phyloP scores from a whole-genome alignment of 352 stramenopile genomes.

The Halophytophthora batemanensis region DNA sequence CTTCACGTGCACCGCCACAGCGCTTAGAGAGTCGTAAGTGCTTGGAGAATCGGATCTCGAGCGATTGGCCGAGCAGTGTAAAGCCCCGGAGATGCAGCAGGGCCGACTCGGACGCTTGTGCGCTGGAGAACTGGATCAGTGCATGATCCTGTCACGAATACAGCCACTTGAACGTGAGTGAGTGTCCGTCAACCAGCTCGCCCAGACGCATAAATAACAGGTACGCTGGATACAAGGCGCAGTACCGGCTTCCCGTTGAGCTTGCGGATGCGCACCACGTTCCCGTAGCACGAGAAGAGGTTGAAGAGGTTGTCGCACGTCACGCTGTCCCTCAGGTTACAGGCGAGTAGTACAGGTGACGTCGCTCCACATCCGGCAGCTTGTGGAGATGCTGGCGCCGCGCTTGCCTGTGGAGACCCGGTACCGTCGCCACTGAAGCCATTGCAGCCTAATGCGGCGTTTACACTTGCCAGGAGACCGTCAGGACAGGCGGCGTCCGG shows the following conservation, averaged over 20 bases:
- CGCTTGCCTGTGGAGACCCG: background rate
- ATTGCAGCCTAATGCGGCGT: constrained; percentile 7
- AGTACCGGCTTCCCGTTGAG: constrained; percentile 41
- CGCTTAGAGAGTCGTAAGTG: constrained; percentile 47
- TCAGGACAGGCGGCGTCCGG: constrained; percentile 25
- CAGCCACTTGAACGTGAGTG: background rate
- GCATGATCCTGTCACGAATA: constrained; percentile 36
- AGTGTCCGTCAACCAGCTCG: background rate
- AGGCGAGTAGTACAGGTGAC: constrained; percentile 55
- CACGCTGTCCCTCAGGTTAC: constrained; percentile 47
- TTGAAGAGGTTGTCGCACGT: constrained; percentile 69
- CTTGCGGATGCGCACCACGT: constrained; percentile 61
- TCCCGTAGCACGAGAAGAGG: constrained; percentile 68
- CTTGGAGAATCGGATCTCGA: constrained; percentile 68
- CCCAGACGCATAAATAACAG: background rate
- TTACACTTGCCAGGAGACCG: constrained; percentile 23
- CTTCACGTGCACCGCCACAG: constrained; percentile 7
- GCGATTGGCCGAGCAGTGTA: constrained; percentile 41
- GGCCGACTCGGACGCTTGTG: constrained; percentile 39
- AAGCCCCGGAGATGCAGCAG: constrained; percentile 56
- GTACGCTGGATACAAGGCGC: background rate
- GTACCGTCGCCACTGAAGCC: constrained; percentile 5
- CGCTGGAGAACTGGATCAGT: constrained; percentile 52
- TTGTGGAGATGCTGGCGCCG: constrained; percentile 3
- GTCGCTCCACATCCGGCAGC: constrained; percentile 14